phyloP scores from a whole-genome alignment of 768 basidiomycete genomes.

The Cantharellus anzutake region DNA sequence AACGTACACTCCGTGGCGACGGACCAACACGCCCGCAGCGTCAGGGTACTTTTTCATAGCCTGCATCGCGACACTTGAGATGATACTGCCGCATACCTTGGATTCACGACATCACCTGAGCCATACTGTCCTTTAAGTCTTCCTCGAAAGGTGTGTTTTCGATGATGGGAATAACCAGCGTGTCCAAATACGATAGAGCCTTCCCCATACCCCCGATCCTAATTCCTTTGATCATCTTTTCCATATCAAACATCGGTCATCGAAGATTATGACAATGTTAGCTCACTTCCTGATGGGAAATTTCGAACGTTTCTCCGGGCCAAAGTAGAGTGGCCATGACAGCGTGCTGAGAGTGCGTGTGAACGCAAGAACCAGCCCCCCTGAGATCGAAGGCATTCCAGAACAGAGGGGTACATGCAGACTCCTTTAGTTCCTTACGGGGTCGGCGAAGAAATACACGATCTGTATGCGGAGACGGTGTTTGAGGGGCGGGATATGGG shows the following conservation, averaged over 20 bases:
- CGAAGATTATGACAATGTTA: neutral
- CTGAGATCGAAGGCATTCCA: slow-evolving; percentile 79
- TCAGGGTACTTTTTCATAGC: slow-evolving; percentile 68
- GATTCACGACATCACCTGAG: slow-evolving; percentile 20
- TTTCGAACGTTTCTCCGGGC: slow-evolving; percentile 47
- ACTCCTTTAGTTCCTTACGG: slow-evolving; percentile 51
- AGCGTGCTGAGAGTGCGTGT: slow-evolving; percentile 79
- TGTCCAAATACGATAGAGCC: slow-evolving; percentile 71
- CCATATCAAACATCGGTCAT: neutral
- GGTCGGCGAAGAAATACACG: slow-evolving; percentile 67
- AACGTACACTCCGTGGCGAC: slow-evolving; percentile 66
- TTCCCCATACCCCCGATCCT: slow-evolving; percentile 53
- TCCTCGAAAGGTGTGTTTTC: slow-evolving; percentile 85
- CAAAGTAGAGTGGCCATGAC: slow-evolving; percentile 77
- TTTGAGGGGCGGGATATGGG: slow-evolving; percentile 44
- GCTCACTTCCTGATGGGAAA: slow-evolving; percentile 50
- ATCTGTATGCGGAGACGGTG: slow-evolving; percentile 41
- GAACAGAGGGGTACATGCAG: slow-evolving; percentile 77
- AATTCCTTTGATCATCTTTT: slow-evolving; percentile 82
- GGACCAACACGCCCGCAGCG: slow-evolving; percentile 57
- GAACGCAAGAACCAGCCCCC: slow-evolving; percentile 69
- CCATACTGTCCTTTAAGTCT: slow-evolving; percentile 78
- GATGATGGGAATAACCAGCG: slow-evolving; percentile 70
- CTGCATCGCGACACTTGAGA: slow-evolving; percentile 8
- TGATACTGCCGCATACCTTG: neutral